Conservation (phyloP, 805 yeast species). For the Ogataea henricii region DNA sequence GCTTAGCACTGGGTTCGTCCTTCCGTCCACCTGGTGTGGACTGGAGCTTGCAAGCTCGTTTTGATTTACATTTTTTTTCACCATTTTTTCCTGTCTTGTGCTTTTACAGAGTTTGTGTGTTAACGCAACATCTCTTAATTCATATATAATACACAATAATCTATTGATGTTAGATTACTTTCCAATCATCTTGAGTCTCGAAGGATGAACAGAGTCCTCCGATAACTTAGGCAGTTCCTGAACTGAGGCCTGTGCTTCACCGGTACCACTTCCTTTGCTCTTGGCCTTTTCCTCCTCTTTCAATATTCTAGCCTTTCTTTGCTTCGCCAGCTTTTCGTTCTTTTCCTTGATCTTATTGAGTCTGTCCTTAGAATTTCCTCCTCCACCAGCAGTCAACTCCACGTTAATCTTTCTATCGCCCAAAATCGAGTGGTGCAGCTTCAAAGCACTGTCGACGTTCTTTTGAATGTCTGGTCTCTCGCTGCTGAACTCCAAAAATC, state of each 20-base stretch:
- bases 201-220: conserved; percentile 58
- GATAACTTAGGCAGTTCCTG: conserved; percentile 19
- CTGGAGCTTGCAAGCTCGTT: background rate
- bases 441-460: conserved; percentile 80
- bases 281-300: conserved; percentile 41
- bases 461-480: conserved; percentile 65
- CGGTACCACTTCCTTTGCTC: conserved; percentile 30
- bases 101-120: background rate
- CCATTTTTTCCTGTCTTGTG: background rate
- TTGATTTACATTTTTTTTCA: background rate
- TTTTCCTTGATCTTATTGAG: conserved; percentile 72
- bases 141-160: background rate
- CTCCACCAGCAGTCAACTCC: conserved; percentile 97
- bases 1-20: background rate
- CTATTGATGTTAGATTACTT: conserved; percentile 9
- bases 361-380: conserved; percentile 79
- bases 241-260: conserved; percentile 15
- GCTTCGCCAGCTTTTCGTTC: conserved; percentile 72
- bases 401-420: conserved; percentile 84
- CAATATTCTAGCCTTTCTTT: conserved; percentile 60
- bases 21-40: conserved; percentile 8
- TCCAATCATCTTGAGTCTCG: conserved; percentile 55
- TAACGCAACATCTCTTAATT: conserved; percentile 1
- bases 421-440: conserved; percentile 76
- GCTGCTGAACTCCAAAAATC: conserved; percentile 78